Evolutionary conservation across 1,284 basidiomycete species (phyloP).

Genomic region (Cryptococcus sp.): DNA sequence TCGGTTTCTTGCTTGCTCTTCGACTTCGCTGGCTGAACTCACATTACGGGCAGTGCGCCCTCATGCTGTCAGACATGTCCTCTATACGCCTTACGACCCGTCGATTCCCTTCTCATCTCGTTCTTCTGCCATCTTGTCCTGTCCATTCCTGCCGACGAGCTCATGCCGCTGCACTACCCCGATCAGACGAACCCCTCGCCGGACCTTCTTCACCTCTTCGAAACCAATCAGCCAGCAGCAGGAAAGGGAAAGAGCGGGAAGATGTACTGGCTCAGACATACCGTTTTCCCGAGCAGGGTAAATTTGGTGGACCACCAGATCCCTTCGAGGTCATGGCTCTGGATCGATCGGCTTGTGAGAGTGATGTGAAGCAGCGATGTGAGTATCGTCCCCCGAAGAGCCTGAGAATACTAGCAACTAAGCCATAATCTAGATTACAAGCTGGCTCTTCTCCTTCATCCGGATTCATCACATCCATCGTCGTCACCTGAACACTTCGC

Average conservation of each 20-base stretch:
- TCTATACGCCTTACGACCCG: no score
- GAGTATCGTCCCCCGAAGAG: conserved; percentile 16
- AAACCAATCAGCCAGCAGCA: neutral
- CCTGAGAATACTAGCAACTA: neutral
- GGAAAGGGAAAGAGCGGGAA: conserved; percentile 20
- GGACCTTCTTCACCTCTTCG: conserved; percentile 1
- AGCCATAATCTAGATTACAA: conserved; percentile 40
- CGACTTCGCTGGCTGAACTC: no score
- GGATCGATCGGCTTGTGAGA: conserved; percentile 30
- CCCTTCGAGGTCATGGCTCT: conserved; percentile 51
- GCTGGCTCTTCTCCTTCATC: conserved; percentile 51
- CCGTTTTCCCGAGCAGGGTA: conserved; percentile 35
- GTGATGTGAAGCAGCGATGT: conserved; percentile 49
- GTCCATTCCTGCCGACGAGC: neutral
- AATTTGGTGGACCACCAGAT: conserved; percentile 37
- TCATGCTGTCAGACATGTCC: no score
- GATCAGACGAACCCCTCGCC: neutral
- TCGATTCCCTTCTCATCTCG: no score
- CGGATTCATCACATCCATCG: conserved; percentile 50
- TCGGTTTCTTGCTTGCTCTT: no score
- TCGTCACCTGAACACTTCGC: conserved; percentile 48
- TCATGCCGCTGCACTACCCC: neutral
- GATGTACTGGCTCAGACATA: conserved; percentile 23
- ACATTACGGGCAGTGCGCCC: no score
- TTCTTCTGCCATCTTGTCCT: no score